Evolutionary conservation across 2,329 filamentous ascomycete species (phyloP).

Genomic region (Cladosporium halotolerans): DNA sequence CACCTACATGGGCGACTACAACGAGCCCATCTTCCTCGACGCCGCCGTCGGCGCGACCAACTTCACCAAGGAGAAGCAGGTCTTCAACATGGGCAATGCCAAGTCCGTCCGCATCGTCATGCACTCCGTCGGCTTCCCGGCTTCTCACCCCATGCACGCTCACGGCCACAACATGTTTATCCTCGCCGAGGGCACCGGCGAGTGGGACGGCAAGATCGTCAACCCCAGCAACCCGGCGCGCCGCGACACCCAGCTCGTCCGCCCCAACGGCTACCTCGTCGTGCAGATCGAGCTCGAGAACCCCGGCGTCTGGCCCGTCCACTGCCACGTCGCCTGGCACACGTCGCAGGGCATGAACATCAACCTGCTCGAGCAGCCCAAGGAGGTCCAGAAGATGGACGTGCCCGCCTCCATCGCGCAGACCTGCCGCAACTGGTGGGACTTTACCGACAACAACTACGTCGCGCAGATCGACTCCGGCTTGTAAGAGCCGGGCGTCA

Average conservation of each 20-base stretch:
- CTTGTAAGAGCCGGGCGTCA: constrained; percentile 27
- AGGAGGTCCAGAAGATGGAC: constrained; percentile 13
- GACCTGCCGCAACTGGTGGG: constrained; percentile 48
- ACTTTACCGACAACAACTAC: constrained; percentile 44
- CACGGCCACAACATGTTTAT: constrained; percentile 29
- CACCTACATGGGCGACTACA: constrained; percentile 34
- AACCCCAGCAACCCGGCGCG: constrained; percentile 25
- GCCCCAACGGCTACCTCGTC: constrained; percentile 25
- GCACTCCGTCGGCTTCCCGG: constrained; percentile 30
- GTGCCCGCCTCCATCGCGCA: constrained; percentile 40
- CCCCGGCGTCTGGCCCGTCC: constrained; percentile 47
- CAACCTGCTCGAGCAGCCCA: constrained; percentile 15
- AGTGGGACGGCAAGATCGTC: constrained; percentile 24
- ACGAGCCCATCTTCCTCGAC: constrained; percentile 22
- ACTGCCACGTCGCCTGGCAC: constrained; percentile 28
- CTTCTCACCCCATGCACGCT: constrained; percentile 29
- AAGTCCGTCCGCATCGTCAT: constrained; percentile 52
- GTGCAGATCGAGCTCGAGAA: constrained; percentile 44
- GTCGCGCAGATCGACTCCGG: constrained; percentile 49
- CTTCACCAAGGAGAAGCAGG: constrained; percentile 24
- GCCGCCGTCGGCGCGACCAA: constrained; percentile 19
- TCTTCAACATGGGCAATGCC: constrained; percentile 46
- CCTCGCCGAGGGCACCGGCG: constrained; percentile 19
- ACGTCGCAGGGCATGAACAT: constrained; percentile 17
- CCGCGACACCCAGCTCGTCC: constrained; percentile 23